phyloP scores from a whole-genome alignment of 2,329 filamentous ascomycete species.

The Ilyonectria sp. region DNA sequence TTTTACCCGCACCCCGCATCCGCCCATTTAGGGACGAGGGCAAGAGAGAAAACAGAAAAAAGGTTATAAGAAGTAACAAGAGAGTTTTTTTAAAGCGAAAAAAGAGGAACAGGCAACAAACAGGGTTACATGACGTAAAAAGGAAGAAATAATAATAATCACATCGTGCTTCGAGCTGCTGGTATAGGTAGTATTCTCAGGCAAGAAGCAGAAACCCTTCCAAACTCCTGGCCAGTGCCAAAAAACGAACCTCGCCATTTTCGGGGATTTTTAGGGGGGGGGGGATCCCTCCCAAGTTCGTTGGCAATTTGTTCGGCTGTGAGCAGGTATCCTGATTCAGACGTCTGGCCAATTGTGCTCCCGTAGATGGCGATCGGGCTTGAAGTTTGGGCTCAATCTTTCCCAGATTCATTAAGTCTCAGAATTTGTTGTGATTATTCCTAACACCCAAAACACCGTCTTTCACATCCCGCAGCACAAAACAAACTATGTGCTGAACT shows the following conservation, averaged over 20 bases:
- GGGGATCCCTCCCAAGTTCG: constrained; percentile 16
- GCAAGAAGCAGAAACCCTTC: constrained; percentile 40
- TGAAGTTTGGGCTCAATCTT: too few species aligned
- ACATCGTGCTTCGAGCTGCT: constrained; percentile 47
- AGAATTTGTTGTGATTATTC: too few species aligned
- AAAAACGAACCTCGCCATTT: constrained; percentile 39
- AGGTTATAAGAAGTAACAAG: background rate
- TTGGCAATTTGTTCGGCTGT: too few species aligned
- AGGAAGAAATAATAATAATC: constrained; percentile 36
- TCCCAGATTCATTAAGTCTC: too few species aligned
- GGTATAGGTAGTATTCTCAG: constrained; percentile 45
- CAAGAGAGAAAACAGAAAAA: background rate
- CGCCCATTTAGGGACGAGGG: too few species aligned
- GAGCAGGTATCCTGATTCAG: too few species aligned
- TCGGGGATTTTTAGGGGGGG: constrained; percentile 25
- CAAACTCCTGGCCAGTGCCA: constrained; percentile 52
- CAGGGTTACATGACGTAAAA: constrained; percentile 40
- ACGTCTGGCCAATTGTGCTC: too few species aligned
- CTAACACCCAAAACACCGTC: too few species aligned
- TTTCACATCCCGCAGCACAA: too few species aligned
- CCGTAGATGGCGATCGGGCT: too few species aligned
- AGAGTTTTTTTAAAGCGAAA: background rate
- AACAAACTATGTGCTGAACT: too few species aligned
- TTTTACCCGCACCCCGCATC: too few species aligned
- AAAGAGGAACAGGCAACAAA: constrained; percentile 35